Percentiles rank a stretch among this genome's conserved stretches.
Conservation (phyloP, 2,329 filamentous ascomycete genomes). For the Curvularia sp. region DNA sequence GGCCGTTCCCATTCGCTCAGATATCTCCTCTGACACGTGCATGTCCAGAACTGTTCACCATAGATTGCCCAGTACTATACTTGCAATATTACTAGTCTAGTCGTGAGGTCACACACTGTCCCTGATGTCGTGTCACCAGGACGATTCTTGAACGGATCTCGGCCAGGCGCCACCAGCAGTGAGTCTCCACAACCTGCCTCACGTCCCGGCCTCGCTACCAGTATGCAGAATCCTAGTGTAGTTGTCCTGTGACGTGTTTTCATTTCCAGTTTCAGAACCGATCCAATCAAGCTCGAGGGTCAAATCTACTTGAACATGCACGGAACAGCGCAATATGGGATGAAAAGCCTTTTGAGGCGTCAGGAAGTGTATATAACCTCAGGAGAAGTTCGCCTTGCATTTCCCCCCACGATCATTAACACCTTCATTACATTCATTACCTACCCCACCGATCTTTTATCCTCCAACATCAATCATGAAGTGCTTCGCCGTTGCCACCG, state of each 20-base stretch:
- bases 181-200: conserved; percentile 27
- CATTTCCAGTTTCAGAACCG: conserved; percentile 38
- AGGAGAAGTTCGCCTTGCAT: conserved; percentile 14
- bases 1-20: conserved; percentile 16
- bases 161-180: conserved; percentile 33
- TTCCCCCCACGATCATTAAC: conserved; percentile 13
- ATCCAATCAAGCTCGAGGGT: conserved; percentile 30
- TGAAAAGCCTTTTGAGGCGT: conserved; percentile 7
- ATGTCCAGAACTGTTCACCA: conserved; percentile 21
- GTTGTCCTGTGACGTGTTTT: conserved; percentile 28
- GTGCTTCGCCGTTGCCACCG: conserved; percentile 41
- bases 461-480: conserved; percentile 38
- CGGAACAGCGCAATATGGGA: conserved; percentile 36
- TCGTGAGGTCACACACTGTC: conserved; percentile 24
- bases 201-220: conserved; percentile 32
- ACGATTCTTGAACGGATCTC: conserved; percentile 23
- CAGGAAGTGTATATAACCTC: conserved; percentile 34
- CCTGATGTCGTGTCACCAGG: conserved; percentile 30
- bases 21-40: conserved; percentile 4
- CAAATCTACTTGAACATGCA: conserved; percentile 25
- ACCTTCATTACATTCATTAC: conserved; percentile 11
- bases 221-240: conserved; percentile 19
- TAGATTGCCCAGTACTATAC: conserved; percentile 21
- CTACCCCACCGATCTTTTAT: conserved; percentile 12
- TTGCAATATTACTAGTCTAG: conserved; percentile 36